Evolutionary conservation across 176 grass and related monocot genomes (phyloP), one percentile per base, ranked within the genome.

Genomic region (Cenchrus purpureus): DNA sequence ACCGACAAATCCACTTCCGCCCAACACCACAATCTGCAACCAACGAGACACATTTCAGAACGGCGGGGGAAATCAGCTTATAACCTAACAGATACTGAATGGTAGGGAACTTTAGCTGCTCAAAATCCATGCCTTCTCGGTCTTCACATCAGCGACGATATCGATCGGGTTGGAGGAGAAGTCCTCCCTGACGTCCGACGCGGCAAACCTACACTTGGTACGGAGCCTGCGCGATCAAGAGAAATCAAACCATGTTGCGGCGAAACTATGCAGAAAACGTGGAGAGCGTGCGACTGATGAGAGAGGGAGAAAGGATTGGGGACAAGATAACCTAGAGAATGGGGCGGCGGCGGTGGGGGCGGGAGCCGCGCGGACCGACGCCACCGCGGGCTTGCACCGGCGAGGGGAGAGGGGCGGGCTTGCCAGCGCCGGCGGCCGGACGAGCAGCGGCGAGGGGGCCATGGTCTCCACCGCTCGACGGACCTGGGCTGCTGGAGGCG

Each of bases 1-100:
- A 59, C 97, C 97, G 43, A 94, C 97, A 87, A 99, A 99, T 50
- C 91, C 97, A 52, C 81, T 96, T 68, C 93, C 97, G 49, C 93
- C 97, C 81, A 95, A 89, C 68, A 96, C 87, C 83, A 95, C 90
- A 85, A 99, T 96, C 93, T 98, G 85, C 80, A 75, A 45, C 40
- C 48, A 29, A 52, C n/a, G 31, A 2, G 13, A 88, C 87, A 10
- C 2, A 76, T 54, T 65, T 90, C 80, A 79, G 53, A 48, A 55
- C 10, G 49, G 52, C 3, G 16, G 42, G 25, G 17, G 5, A 63
- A 82, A 85, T 52, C 54, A 6, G 34, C 53, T 71, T 76, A 82
- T 46, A 85, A n/a, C 5, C 53, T 71, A 10, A 54, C n/a, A 54
- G 50, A 20, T 1, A 50, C 51, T 15, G 52, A 76, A 48, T 13